Evolutionary conservation across 208 protist species (phyloP), one percentile per base, ranked within the genome.

Genomic region (Trypanosoma rangeli): DNA sequence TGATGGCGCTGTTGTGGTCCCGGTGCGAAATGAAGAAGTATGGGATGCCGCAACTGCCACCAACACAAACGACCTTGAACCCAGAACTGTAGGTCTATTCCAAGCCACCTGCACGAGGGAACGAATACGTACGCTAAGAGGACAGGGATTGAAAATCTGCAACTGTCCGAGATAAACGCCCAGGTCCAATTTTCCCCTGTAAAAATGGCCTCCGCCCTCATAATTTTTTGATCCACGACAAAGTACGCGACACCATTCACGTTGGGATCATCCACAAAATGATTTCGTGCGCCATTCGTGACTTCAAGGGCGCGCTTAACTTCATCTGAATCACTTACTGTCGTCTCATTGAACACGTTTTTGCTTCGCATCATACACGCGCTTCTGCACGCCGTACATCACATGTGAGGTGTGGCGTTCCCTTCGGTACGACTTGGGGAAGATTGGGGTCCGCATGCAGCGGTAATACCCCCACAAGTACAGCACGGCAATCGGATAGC

Each of bases 141-240:
- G 31, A 89, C 66, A 13, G 92, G 85, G 7, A 78, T 87, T 16
- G 93, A 60, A 73, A 92, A 93, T 55, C 92, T 84, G 67, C 79
- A 92, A 35, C 78, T 93, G 65, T 96, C 92, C 15, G 92, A 93
- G 44, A 94, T 82, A 59, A 96, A 88, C 5, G 87, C 90, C 87
- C 87, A 96, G 22, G 88, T 87, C 88, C 91, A 96, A 78, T 93
- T 94, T 67, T 94, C 89, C 8, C 88, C 86, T 0, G 85, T 92
- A 74, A 93, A 94, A 68, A 94, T 75, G 18, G 88, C 87, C 71
- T 94, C 87, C 12, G 86, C 81, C 63, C 82, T 84, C 86, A 96
- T 91, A 39, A 96, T 86, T 50, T 85, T 85, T 76, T 94, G 90
- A 69, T 96, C 87, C 53, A 90, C 80, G 31, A 96, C 85, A 63